Percentiles rank a stretch among this genome's conserved stretches.
These are phyloP conservation scores for Nematodospora valgi DNA, from an alignment of 805 yeast species.

Conservation along the genomic window DNA sequence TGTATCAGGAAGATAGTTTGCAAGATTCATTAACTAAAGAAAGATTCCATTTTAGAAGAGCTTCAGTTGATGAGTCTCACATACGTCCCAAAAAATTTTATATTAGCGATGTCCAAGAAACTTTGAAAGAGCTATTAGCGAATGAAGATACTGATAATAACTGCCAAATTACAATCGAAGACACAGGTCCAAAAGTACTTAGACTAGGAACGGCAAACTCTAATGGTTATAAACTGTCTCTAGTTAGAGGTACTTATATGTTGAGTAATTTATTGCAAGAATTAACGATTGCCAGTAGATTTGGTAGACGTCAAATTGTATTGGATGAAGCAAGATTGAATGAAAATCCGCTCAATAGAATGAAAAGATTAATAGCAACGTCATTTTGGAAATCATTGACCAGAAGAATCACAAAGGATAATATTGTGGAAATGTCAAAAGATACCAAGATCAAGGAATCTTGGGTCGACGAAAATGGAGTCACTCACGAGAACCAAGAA, in stretches of 20 bases:
- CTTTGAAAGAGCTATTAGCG: constrained; percentile 63
- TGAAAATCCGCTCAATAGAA: constrained; percentile 82
- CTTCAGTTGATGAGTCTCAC: constrained; percentile 28
- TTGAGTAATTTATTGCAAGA: constrained; percentile 83
- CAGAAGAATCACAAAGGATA: constrained; percentile 59
- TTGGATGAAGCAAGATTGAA: constrained; percentile 79
- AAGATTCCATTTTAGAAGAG: constrained; percentile 22
- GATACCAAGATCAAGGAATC: constrained; percentile 74
- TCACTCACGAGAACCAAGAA: constrained; percentile 38
- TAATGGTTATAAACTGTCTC: constrained; percentile 69
- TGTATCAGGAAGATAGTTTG: constrained; percentile 14
- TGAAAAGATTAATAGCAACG: constrained; percentile 67
- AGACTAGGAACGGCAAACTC: constrained; percentile 67
- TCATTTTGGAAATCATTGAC: constrained; percentile 82
- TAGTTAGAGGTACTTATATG: constrained; percentile 86
- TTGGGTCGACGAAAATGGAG: constrained; percentile 28
- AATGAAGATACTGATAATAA: constrained; percentile 85
- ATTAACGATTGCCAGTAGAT: constrained; percentile 76
- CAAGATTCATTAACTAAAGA: constrained; percentile 9
- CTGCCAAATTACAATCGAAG: constrained; percentile 54
- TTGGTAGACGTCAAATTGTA: constrained; percentile 74
- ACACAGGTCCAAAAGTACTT: constrained; percentile 29
- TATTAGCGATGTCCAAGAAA: constrained; percentile 70
- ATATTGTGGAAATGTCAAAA: constrained; percentile 64
- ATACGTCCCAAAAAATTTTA: constrained; percentile 50